These are phyloP conservation scores for Pseudogymnoascus sp. DNA, from an alignment of 2,329 filamentous ascomycete genomes.

Conservation along the genomic window DNA sequence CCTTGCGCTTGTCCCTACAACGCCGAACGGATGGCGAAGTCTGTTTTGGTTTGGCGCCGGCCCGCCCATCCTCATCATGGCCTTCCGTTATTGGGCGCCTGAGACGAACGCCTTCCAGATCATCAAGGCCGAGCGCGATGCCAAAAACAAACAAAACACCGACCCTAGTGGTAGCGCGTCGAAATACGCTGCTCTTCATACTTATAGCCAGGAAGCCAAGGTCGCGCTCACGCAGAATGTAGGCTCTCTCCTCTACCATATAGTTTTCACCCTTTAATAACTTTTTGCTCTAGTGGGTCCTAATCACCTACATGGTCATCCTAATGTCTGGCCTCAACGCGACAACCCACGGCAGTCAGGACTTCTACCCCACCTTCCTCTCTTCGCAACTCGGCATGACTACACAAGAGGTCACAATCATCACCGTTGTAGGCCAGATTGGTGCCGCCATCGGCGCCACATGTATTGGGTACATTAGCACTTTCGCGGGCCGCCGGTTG, in stretches of 20 bases:
- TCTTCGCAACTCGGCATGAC: constrained; percentile 38
- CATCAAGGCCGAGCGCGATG: background rate
- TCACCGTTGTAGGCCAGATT: constrained; percentile 61
- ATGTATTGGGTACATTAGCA: constrained; percentile 56
- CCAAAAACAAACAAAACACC: background rate
- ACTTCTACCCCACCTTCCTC: constrained; percentile 50
- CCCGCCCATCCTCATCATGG: constrained; percentile 69
- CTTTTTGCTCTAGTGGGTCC: constrained; percentile 54
- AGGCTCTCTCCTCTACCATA: background rate
- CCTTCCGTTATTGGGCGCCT: constrained; percentile 67
- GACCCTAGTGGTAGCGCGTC: constrained; percentile 34
- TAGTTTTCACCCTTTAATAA: background rate
- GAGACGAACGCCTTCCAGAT: constrained; percentile 60
- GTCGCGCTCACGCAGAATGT: constrained; percentile 55
- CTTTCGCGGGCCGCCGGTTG: constrained; percentile 60
- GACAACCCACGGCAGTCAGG: constrained; percentile 20
- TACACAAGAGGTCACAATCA: constrained; percentile 46
- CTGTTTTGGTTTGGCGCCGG: constrained; percentile 81
- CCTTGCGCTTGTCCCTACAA: constrained; percentile 63
- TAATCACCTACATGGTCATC: constrained; percentile 70
- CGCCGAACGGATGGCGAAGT: constrained; percentile 68
- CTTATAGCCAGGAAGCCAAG: constrained; percentile 67
- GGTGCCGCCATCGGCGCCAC: constrained; percentile 61
- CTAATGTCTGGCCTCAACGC: constrained; percentile 78
- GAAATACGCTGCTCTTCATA: constrained; percentile 49